A percentile compares a stretch with the other conserved stretches of the same genome.
Evolutionary conservation across 192 early-diverging fungal species (phyloP).

Genomic region (Coemansia reversa): DNA sequence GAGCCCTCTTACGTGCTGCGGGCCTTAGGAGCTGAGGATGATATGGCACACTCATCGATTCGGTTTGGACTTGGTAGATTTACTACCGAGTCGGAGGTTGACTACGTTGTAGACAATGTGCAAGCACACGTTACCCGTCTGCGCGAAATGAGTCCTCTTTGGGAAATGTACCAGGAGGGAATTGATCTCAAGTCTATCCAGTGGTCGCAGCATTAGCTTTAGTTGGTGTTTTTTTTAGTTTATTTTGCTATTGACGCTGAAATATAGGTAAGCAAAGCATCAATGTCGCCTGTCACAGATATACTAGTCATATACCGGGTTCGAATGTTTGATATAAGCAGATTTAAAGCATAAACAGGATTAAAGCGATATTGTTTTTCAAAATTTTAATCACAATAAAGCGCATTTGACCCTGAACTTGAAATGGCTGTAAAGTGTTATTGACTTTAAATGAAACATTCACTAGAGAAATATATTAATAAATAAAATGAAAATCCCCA

Average conservation of each 20-base stretch:
- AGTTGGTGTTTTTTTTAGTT: background rate
- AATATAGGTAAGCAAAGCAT: conserved; percentile 35
- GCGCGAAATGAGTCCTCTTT: conserved; percentile 94
- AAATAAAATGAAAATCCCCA: background rate
- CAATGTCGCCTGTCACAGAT: conserved; percentile 13
- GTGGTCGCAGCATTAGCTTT: conserved; percentile 79
- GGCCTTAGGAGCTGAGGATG: conserved; percentile 94
- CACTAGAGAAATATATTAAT: background rate
- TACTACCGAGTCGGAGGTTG: conserved; percentile 93
- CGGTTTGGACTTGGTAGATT: conserved; percentile 96
- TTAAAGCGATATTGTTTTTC: too few species aligned
- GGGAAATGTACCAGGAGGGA: conserved; percentile 97
- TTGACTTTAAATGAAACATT: too few species aligned
- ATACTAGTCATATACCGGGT: conserved; percentile 7
- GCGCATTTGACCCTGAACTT: too few species aligned
- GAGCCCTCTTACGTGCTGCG: conserved; percentile 97
- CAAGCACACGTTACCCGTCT: conserved; percentile 78
- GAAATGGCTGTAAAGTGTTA: too few species aligned
- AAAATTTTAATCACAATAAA: too few species aligned
- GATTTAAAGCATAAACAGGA: background rate
- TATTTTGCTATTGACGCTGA: conserved; percentile 13
- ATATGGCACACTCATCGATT: conserved; percentile 93
- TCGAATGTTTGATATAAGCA: background rate
- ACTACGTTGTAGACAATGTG: conserved; percentile 82
- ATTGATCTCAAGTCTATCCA: conserved; percentile 89